Evolutionary conservation across 1,284 basidiomycete genomes (phyloP), one percentile per base, ranked within the genome.

Genomic region (Neotropicomus parvogracilis): DNA sequence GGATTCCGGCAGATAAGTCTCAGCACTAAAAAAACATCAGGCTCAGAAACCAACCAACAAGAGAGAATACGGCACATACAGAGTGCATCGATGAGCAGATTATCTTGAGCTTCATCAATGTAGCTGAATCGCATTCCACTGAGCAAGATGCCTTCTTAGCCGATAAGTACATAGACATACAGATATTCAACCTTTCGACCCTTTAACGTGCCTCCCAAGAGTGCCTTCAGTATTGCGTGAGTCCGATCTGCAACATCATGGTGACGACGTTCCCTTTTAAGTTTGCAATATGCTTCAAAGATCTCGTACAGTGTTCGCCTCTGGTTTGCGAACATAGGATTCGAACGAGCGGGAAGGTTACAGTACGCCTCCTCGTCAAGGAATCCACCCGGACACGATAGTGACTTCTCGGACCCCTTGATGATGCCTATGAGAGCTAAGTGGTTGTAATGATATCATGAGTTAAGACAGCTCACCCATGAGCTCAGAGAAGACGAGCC

Each of bases 71-170:
- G 60, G 19, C 27, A 2, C 75, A 24, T 58, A 86, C 85, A 60
- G 6, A 79, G 68, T 0, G 78, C 72, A 59, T 89, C 87, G 24
- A 87, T 77, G 10, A 88, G 65, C 0, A 87, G 65, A 50, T 85
- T 84, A 53, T 88, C 86, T 58, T 88, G 85, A 0, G 75, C 80
- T 63, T 89, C 85, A 47, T 88, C 86, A 1, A 88, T 72, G 59
- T 85, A 88, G 14, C 85, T 85, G 5, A 7, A 43, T 39, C 31
- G 17, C n/a, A 32, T 6, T 20, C 5, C 27, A 4, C 38, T 56
- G 28, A 57, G 46, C n/a, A 17, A 44, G 28, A 10, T 21, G 28
- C 4, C 1, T 38, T 17, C 3, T n/a, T 14, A 32, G n/a, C 9
- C 10, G 27, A 26, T 17, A 2, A 14, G 32, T 14, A 35, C 36